phyloP scores from a whole-genome alignment of 441 rosid species.

The Populus hybrid region DNA sequence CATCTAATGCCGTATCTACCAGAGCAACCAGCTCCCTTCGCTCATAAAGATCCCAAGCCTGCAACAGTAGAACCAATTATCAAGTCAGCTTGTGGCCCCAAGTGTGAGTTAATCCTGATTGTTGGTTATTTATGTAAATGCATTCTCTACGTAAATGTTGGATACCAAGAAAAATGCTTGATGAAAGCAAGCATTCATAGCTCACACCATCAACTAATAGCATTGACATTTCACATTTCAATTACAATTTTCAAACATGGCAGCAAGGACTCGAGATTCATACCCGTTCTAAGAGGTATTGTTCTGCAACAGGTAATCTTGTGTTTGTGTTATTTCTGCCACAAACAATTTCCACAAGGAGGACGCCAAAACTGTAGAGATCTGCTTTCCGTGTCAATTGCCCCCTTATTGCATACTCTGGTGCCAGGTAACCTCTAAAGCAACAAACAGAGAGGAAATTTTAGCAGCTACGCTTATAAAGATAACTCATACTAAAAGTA shows the following conservation, averaged over 20 bases:
- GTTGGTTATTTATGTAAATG: neutral
- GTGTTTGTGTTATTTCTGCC: conserved; percentile 91
- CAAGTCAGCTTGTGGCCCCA: neutral
- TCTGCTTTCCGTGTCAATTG: conserved; percentile 89
- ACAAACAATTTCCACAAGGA: conserved; percentile 79
- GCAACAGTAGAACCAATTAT: conserved; percentile 23
- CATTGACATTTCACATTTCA: neutral
- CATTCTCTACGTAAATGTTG: neutral
- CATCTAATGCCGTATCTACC: conserved; percentile 56
- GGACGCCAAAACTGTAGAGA: conserved; percentile 89
- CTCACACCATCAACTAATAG: neutral
- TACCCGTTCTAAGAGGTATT: conserved; percentile 86
- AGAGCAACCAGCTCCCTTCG: conserved; percentile 57
- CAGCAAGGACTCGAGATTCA: conserved; percentile 16
- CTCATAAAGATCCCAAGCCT: conserved; percentile 86
- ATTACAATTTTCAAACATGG: neutral
- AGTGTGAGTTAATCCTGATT: neutral
- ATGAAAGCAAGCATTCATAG: neutral
- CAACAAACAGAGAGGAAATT: conserved; percentile 16
- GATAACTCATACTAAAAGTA: neutral
- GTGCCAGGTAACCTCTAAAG: conserved; percentile 92
- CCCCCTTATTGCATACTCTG: conserved; percentile 97
- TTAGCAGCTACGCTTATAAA: neutral
- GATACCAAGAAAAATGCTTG: neutral
- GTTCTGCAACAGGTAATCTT: conserved; percentile 64